Percentiles rank a stretch among this genome's conserved stretches.
Conservation (phyloP, 1,284 basidiomycete species). For the Trichosporon asahii region DNA sequence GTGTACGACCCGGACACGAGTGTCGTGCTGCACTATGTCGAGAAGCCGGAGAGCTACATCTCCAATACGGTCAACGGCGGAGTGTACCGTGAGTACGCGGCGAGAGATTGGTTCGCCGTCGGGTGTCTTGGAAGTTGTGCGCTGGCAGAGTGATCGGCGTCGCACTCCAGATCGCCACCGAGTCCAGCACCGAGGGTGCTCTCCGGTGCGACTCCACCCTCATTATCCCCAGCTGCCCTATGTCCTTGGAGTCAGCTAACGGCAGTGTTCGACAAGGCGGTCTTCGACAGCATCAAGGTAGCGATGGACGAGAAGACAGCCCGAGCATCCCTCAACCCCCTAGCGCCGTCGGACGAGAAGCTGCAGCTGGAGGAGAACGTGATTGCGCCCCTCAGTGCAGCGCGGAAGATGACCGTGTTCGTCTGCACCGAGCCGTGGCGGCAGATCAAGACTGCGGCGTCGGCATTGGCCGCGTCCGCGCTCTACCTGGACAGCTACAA, state of each 20-base stretch:
- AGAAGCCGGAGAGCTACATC: constrained; percentile 57
- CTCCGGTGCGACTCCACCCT: too few relatives aligned
- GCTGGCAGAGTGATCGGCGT: not conserved
- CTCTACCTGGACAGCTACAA: constrained; percentile 50
- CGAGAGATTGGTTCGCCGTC: not conserved
- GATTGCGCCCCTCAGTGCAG: constrained; percentile 54
- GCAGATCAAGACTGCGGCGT: constrained; percentile 58
- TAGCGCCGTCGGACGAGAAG: constrained; percentile 54
- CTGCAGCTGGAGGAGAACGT: constrained; percentile 57
- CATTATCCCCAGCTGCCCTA: too few relatives aligned
- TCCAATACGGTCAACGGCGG: constrained; percentile 56
- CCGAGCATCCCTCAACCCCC: constrained; percentile 51
- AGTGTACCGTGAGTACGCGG: constrained; percentile 43
- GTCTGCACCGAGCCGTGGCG: constrained; percentile 55
- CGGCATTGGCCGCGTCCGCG: constrained; percentile 55
- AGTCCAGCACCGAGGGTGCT: not conserved
- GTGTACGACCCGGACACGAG: constrained; percentile 52
- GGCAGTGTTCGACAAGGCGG: constrained; percentile 54
- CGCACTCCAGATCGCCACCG: not conserved
- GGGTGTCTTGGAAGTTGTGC: not conserved
- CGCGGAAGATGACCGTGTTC: constrained; percentile 55
- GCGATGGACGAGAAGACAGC: constrained; percentile 56
- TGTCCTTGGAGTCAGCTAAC: too few relatives aligned
- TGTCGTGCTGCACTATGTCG: constrained; percentile 54
- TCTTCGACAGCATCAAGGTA: constrained; percentile 56